These are phyloP conservation scores for Ostreobium quekettii DNA, from an alignment of 139 green algal species.

Conservation along the genomic window DNA sequence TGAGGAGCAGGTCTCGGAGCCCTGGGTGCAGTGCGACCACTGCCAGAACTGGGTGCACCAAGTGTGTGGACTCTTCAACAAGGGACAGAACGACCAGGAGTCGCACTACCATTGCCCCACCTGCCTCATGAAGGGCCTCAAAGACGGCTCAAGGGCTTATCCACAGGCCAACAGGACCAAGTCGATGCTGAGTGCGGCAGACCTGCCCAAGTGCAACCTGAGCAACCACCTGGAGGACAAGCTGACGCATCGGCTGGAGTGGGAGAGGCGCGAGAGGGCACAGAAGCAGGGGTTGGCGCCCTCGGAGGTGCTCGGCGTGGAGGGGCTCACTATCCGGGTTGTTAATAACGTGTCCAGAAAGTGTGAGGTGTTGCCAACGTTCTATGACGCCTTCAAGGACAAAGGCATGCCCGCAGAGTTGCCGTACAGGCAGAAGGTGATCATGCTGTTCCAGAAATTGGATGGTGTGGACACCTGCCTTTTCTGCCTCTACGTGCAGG, in stretches of 20 bases:
- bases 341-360: conserved; percentile 90
- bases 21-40: conserved; percentile 93
- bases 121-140: conserved; percentile 63
- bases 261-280: conserved; percentile 35
- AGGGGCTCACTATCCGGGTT: conserved; percentile 81
- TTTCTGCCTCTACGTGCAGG: conserved; percentile 93
- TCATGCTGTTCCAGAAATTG: conserved; percentile 92
- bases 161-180: conserved; percentile 49
- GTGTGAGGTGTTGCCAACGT: conserved; percentile 72
- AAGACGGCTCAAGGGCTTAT: conserved; percentile 16
- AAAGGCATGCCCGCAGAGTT: conserved; percentile 68
- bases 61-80: conserved; percentile 96
- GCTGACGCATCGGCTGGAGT: conserved; percentile 32
- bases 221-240: conserved; percentile 51
- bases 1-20: conserved; percentile 84
- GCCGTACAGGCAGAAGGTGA: conserved; percentile 84
- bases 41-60: conserved; percentile 95
- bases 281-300: conserved; percentile 34
- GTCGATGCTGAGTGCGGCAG: conserved; percentile 78
- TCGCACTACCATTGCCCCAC: conserved; percentile 84
- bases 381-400: conserved; percentile 61
- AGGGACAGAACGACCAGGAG: conserved; percentile 79
- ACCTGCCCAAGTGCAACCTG: conserved; percentile 76
- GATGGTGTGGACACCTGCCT: conserved; percentile 89
- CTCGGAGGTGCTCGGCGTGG: conserved; percentile 43